Conservation (phyloP, 768 basidiomycete species). For the Artomyces pyxidatus region DNA sequence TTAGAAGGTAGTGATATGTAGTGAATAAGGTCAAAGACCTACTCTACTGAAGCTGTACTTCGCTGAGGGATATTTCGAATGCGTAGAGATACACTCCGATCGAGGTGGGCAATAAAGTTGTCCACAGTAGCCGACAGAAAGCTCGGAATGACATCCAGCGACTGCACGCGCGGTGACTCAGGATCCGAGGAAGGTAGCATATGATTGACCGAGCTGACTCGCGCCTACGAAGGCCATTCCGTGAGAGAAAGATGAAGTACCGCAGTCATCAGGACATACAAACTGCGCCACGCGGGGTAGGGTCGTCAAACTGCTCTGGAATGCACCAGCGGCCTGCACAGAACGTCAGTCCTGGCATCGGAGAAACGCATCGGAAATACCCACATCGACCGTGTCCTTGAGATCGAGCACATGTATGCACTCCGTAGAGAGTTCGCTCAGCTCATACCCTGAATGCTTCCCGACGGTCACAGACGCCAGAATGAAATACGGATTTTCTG, state of each 20-base stretch:
- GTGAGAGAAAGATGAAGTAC: too few species aligned
- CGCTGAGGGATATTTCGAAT: constrained; percentile 65
- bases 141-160: constrained; percentile 36
- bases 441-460: constrained; percentile 31
- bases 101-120: constrained; percentile 45
- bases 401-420: constrained; percentile 50
- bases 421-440: constrained; percentile 57
- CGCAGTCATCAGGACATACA: too few species aligned
- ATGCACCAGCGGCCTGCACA: constrained; percentile 19
- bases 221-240: constrained; percentile 30
- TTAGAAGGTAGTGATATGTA: too few species aligned
- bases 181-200: constrained; percentile 30
- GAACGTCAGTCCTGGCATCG: too few species aligned
- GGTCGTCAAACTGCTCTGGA: constrained; percentile 14
- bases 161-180: constrained; percentile 26
- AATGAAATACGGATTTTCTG: constrained; percentile 42
- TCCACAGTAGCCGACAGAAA: constrained; percentile 38
- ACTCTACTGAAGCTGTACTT: too few species aligned
- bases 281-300: not conserved
- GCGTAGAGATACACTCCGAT: constrained; percentile 57
- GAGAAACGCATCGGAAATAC: constrained; percentile 1
- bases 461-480: constrained; percentile 62
- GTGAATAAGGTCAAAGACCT: too few species aligned
- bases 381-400: not conserved
- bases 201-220: constrained; percentile 37